Base-by-base conservation (phyloP, 257 asterid species). In the Henckelia pumila region DNA sequence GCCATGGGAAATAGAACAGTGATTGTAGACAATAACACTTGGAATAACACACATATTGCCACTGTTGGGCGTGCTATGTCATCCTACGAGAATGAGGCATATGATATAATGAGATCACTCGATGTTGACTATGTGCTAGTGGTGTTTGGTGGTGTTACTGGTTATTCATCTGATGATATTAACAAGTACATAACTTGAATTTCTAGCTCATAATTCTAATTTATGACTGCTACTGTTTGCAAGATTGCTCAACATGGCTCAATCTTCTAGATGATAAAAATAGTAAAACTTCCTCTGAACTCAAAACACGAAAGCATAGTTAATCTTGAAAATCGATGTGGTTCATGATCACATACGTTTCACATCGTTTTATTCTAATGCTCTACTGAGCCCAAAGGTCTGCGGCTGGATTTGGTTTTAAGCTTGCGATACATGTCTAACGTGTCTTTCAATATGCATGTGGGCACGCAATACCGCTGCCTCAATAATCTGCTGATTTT, bases 1-100 rank as follows among this genome's bases (percentile, higher is more conserved):
- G 97, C 99, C 71, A 91, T 94, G 99, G 99, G 95, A 22, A 94
- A 91, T 82, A 80, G 99, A 77, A 90, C 99, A 4, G 97, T 94
- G 22, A 93, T 94, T 79, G 97, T 94, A 24, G 99, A 90, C 81
- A 94, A 93, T 80, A 93, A 94, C 86, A 94, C 99, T 44, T 94
- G 99, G 99, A 94, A 94, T 73, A 94, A 94, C 82, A 94, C 99
- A 25, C 99, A 94, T 72, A 94, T 94, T 68, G 99, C 99, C 67
- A 94, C 99, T 8, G 99, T 94, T 61, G 99, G 99, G 53, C 96
- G 99, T 75, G 99, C 99, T 14, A 94, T 94, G 99, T 85, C 99
- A 33, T 94, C 99, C 59, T 85, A 94, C 73, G 99, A 93, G 75
- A 92, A 85, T 59, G 99, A 94, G 81, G 99, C 99, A 11, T 90